Conservation (phyloP, 441 rosid genomes). For the Populus tomentosa region DNA sequence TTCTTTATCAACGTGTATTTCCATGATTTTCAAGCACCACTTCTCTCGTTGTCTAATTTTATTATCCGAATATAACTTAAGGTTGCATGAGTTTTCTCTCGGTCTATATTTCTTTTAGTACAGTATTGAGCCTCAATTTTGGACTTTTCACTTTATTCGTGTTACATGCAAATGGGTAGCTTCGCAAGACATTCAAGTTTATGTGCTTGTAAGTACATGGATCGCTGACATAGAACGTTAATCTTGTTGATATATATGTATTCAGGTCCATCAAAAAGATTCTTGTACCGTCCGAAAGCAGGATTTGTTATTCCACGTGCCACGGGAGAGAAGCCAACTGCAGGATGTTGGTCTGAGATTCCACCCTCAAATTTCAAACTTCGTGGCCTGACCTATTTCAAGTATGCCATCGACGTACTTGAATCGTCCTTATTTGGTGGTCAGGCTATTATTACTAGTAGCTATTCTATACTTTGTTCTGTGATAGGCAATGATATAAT, state of each 20-base stretch:
- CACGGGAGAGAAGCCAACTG: conserved; percentile 41
- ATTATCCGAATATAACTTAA: not conserved
- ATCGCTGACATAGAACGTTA: not conserved
- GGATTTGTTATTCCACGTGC: conserved; percentile 45
- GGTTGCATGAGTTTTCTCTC: not conserved
- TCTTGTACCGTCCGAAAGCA: conserved; percentile 59
- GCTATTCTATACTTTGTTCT: conserved; percentile 9
- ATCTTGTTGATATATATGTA: not conserved
- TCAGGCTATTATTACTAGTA: not conserved
- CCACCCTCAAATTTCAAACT: conserved; percentile 86
- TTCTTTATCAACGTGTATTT: not conserved
- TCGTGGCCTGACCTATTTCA: conserved; percentile 74
- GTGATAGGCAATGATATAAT: conserved; percentile 13
- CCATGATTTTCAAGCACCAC: not conserved
- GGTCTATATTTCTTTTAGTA: not conserved
- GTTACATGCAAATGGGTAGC: not conserved
- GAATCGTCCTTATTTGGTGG: not conserved
- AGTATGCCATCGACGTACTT: conserved; percentile 35
- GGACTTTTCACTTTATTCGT: not conserved
- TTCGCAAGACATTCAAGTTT: not conserved
- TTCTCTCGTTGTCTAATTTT: not conserved
- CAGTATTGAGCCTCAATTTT: not conserved
- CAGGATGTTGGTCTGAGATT: conserved; percentile 72
- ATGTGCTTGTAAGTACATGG: not conserved
- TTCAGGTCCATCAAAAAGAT: conserved; percentile 47